A percentile compares a stretch with the other conserved stretches of the same genome.
Evolutionary conservation across 345 rosid species (phyloP).

Genomic region (Gossypium stocksii): DNA sequence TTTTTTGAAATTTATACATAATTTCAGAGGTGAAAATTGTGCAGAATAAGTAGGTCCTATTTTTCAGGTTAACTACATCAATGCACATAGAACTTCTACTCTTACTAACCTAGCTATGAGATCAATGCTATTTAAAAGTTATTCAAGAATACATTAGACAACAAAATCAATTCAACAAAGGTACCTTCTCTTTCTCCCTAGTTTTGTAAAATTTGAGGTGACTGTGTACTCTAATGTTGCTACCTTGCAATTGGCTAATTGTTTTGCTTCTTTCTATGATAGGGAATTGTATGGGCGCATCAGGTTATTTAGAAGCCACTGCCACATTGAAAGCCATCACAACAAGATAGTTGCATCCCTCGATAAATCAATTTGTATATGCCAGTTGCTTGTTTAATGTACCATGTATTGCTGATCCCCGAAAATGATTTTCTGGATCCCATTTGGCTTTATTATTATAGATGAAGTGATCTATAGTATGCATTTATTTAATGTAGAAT

Average conservation of each 20-base stretch:
- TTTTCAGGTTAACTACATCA: slow-evolving; percentile 87
- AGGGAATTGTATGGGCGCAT: slow-evolving; percentile 97
- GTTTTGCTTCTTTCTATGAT: slow-evolving; percentile 49
- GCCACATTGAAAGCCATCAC: slow-evolving; percentile 79
- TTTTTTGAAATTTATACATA: background rate
- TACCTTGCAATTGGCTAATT: background rate
- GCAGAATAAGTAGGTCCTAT: slow-evolving; percentile 7
- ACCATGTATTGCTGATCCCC: background rate
- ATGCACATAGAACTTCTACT: slow-evolving; percentile 95
- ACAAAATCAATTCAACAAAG: slow-evolving; percentile 97
- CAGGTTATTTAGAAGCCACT: slow-evolving; percentile 95
- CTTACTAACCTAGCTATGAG: slow-evolving; percentile 88
- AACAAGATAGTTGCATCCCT: slow-evolving; percentile 96
- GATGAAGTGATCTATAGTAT: slow-evolving; percentile 6
- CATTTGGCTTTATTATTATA: background rate
- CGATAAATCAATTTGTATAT: slow-evolving; percentile 90
- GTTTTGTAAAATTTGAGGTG: background rate
- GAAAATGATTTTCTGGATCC: no score
- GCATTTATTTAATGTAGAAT: slow-evolving; percentile 39
- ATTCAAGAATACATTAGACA: slow-evolving; percentile 69
- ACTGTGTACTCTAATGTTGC: background rate
- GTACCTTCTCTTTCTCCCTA: slow-evolving; percentile 31
- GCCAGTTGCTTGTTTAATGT: background rate
- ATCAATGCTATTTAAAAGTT: slow-evolving; percentile 88
- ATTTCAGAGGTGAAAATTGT: background rate